Base-by-base conservation (phyloP, 2,329 filamentous ascomycete genomes). In the Canariomyces notabilis region DNA sequence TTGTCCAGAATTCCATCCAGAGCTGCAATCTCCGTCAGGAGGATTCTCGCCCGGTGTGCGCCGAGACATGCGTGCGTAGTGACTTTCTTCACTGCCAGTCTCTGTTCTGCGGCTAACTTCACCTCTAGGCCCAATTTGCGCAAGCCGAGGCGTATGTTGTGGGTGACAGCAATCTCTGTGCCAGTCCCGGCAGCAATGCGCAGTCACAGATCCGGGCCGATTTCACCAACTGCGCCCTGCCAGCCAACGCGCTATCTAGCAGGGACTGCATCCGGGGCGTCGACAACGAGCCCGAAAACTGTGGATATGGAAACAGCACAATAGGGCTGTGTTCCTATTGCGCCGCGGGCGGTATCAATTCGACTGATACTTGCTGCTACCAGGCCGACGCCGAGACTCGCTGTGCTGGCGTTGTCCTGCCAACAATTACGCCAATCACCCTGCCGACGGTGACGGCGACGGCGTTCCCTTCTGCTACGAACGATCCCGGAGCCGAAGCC, bases 341-440 rank as follows among this genome's bases (percentile, higher is more conserved):
- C 66, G 77, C 79, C 34, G 75, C 82, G 6, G 91, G 87, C 58
- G 89, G 90, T 21, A 80, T 83, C 52, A 97, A 97, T 67, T 85
- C 89, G 8, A 97, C 91, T 41, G 91, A 97, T 64, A 94, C 90
- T 3, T 98, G 93, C 72, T 98, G 93, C 66, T 84, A 89, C 60
- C 89, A 82, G 58, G 82, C 90, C 5, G 75, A 89, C 51, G 83
- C 85, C n/a, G 78, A 87, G 48, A 69, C 70, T 20, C 79, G 82
- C 53, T 98, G 93, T 64, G 69, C 78, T 40, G 79, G 79, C 41
- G 86, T 98, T n/a, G 73, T 77, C 20, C 72, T 98, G 6, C 93
- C 93, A 0, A 80, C 80, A 1, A 84, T 89, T 38, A 80, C 82
- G 12, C 77, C 85, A 8, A 78, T 90, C 52, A 76, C 75, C 5